A percentile compares a stretch with the other conserved stretches of the same genome.
These are phyloP conservation scores for Carnegiea gigantea DNA, from an alignment of 179 eudicot genomes.

Conservation along the genomic window DNA sequence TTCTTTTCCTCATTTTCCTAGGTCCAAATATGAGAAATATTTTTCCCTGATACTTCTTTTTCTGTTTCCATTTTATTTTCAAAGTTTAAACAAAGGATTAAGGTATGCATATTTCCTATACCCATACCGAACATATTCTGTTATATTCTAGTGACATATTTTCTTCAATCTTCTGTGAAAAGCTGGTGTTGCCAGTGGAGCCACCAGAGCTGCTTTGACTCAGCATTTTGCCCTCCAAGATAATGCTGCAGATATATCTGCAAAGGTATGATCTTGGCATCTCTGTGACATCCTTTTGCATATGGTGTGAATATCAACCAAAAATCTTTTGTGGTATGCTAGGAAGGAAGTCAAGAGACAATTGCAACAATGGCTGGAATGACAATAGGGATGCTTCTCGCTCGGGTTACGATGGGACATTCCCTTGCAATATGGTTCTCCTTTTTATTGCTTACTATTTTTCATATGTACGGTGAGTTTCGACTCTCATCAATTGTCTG, in stretches of 20 bases:
- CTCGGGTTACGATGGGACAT: constrained; percentile 74
- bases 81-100: no score
- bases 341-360: constrained; percentile 99
- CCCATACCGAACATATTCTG: not conserved
- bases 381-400: constrained; percentile 96
- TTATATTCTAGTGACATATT: constrained; percentile 26
- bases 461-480: constrained; percentile 96
- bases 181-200: constrained; percentile 99
- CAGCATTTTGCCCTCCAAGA: constrained; percentile 97
- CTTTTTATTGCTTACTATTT: constrained; percentile 79
- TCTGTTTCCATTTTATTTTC: no score
- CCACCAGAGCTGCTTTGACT: constrained; percentile 98
- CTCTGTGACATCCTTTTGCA: not conserved
- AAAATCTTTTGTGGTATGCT: constrained; percentile 17
- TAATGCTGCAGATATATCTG: constrained; percentile 98
- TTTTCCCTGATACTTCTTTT: no score
- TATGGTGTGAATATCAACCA: constrained; percentile 15
- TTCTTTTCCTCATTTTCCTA: no score
- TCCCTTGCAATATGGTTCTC: constrained; percentile 79
- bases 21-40: no score
- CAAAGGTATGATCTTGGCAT: constrained; percentile 59
- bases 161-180: constrained; percentile 20
- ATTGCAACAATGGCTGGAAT: constrained; percentile 96
- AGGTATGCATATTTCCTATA: not conserved
- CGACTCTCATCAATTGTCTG: not conserved